Conservation (phyloP, 2,329 filamentous ascomycete species). For the Pseudogymnoascus sp. region DNA sequence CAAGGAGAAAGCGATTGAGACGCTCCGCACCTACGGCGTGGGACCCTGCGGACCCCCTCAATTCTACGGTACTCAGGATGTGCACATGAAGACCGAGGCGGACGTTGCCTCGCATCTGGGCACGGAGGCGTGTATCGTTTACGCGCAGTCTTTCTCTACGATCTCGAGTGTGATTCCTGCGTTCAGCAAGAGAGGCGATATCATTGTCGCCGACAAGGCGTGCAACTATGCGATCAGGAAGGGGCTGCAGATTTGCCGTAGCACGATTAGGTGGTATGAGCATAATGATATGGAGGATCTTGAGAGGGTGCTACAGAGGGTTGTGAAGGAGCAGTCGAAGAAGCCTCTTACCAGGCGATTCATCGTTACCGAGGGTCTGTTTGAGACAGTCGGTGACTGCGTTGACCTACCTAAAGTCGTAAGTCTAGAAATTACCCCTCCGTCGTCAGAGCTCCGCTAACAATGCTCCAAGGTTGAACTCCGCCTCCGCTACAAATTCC, state of each 20-base stretch:
- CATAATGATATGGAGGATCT: constrained; percentile 95
- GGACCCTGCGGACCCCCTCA: constrained; percentile 94
- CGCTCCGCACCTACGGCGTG: constrained; percentile 89
- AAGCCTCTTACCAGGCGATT: constrained; percentile 85
- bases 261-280: constrained; percentile 86
- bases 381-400: constrained; percentile 82
- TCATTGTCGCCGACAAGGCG: constrained; percentile 90
- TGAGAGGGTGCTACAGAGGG: constrained; percentile 73
- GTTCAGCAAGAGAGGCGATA: constrained; percentile 93
- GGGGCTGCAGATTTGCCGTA: constrained; percentile 85
- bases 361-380: constrained; percentile 91
- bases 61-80: constrained; percentile 97
- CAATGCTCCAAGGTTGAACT: constrained; percentile 60
- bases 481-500: constrained; percentile 95
- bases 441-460: constrained; percentile 8
- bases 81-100: constrained; percentile 93
- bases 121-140: constrained; percentile 83
- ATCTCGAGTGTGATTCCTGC: constrained; percentile 95
- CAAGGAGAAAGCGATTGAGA: constrained; percentile 91
- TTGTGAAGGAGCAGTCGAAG: constrained; percentile 76
- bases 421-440: constrained; percentile 27
- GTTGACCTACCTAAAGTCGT: constrained; percentile 79
- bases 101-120: constrained; percentile 89
- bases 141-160: constrained; percentile 91
- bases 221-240: constrained; percentile 93